Conservation (phyloP, 2,329 filamentous ascomycete species). For the Xylaria sp. region DNA sequence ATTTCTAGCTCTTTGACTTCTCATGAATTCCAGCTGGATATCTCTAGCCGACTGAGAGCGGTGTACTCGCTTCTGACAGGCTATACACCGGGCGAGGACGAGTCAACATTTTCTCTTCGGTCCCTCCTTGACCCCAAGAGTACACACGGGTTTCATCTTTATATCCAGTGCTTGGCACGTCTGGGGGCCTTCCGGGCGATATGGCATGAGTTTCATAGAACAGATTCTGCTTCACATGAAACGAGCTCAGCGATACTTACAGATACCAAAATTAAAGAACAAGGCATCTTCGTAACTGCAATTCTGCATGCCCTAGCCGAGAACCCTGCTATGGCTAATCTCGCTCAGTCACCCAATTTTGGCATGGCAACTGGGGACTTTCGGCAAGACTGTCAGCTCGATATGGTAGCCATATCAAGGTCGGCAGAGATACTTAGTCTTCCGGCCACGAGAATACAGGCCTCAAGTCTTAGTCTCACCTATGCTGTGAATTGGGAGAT, state of each 20-base stretch:
- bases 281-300: neutral
- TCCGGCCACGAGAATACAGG: neutral
- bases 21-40: neutral
- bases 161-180: conserved; percentile 34
- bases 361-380: conserved; percentile 4
- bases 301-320: conserved; percentile 5
- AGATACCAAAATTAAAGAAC: neutral
- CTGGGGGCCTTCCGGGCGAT: conserved; percentile 40
- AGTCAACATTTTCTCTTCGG: conserved; percentile 15
- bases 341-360: conserved; percentile 21
- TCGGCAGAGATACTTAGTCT: conserved; percentile 21
- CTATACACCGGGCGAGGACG: conserved; percentile 22
- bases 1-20: neutral
- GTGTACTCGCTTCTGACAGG: conserved; percentile 38
- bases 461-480: neutral
- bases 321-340: conserved; percentile 11
- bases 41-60: conserved; percentile 19
- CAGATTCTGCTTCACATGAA: neutral
- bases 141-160: conserved; percentile 1
- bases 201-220: conserved; percentile 34
- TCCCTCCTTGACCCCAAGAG: conserved; percentile 12
- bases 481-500: neutral
- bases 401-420: conserved; percentile 32
- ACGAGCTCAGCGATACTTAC: neutral
- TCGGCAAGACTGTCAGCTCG: conserved; percentile 32